Evolutionary conservation across 2,329 filamentous ascomycete species (phyloP).

Genomic region (Aspergillus fructus): DNA sequence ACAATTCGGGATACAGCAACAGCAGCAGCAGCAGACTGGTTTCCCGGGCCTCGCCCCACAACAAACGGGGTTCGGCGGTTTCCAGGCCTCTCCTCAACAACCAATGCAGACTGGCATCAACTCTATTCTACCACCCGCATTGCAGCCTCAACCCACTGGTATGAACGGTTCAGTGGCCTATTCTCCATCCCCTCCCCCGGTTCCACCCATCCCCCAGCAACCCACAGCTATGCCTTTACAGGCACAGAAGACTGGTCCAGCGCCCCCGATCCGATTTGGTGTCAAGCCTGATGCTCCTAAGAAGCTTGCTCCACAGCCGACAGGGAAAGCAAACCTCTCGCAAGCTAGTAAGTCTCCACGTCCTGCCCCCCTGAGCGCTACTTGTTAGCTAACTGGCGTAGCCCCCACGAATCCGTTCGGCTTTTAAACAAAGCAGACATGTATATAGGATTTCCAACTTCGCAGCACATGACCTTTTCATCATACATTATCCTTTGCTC

Average conservation of each 20-base stretch:
- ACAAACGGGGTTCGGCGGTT: conserved; percentile 54
- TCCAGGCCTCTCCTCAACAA: conserved; percentile 48
- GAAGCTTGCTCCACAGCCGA: conserved; percentile 80
- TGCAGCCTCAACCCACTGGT: conserved; percentile 52
- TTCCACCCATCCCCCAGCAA: conserved; percentile 59
- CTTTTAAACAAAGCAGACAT: conserved; percentile 49
- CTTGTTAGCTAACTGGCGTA: conserved; percentile 29
- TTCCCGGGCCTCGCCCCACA: conserved; percentile 50
- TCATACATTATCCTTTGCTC: conserved; percentile 21
- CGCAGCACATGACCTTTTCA: conserved; percentile 24
- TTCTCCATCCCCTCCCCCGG: conserved; percentile 52
- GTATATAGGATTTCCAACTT: conserved; percentile 28
- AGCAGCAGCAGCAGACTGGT: conserved; percentile 50
- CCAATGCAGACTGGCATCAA: conserved; percentile 50
- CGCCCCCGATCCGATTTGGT: conserved; percentile 87
- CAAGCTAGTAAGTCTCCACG: conserved; percentile 85
- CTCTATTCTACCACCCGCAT: conserved; percentile 54
- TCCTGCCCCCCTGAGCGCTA: not conserved
- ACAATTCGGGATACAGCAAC: conserved; percentile 47
- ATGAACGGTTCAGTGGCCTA: conserved; percentile 52
- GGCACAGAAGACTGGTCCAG: conserved; percentile 79
- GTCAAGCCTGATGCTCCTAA: conserved; percentile 68
- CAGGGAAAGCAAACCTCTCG: conserved; percentile 85
- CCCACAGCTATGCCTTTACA: conserved; percentile 63
- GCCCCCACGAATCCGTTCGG: conserved; percentile 71